Evolutionary conservation across 75 land plant species (phyloP), one percentile per base, ranked within the genome.

Genomic region (Pseudotsuga menziesii): DNA sequence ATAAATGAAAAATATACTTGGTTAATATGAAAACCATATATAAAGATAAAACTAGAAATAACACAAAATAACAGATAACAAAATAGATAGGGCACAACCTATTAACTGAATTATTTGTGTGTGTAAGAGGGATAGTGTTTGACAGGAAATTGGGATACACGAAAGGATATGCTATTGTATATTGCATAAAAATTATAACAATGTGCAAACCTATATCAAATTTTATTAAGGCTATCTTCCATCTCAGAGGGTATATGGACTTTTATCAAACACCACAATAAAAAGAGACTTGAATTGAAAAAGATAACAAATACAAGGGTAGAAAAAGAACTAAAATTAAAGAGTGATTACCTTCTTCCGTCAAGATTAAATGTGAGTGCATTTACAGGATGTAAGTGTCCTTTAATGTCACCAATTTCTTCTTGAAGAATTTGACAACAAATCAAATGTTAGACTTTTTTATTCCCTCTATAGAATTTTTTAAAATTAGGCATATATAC

Each of bases 361-460:
- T 96, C 98, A 52, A 97, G 97, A 77, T 96, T 96, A 74, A 96
- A 96, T 16, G 98, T 97, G 73, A 96, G 76, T 55, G 98, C 98
- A 87, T 96, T 96, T 19, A 96, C 94, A 36, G 98, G 98, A 54
- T 97, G 97, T 80, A 96, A 96, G 64, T 96, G 98, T 27, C 97
- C 98, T 73, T 93, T 96, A 58, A 96, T 94, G 70, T 97, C 98
- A 63, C 97, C 97, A 77, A 96, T 96, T 79, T 96, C 98, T 75
- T 96, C 93, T 87, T 79, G 71, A 73, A 90, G 87, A 63, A 96
- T 89, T 97, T 96, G 82, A 26, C 27, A 25, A 78, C 36, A 57
- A 3, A 78, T 20, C 3, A 39, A 44, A 44, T 44, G 9, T 44
- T 8, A 8, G 52, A 44, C 8, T 44, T 7, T 7, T 44, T 44